Conservation (phyloP, 352 stramenopile genomes). For the Phytophthora citrophthora region DNA sequence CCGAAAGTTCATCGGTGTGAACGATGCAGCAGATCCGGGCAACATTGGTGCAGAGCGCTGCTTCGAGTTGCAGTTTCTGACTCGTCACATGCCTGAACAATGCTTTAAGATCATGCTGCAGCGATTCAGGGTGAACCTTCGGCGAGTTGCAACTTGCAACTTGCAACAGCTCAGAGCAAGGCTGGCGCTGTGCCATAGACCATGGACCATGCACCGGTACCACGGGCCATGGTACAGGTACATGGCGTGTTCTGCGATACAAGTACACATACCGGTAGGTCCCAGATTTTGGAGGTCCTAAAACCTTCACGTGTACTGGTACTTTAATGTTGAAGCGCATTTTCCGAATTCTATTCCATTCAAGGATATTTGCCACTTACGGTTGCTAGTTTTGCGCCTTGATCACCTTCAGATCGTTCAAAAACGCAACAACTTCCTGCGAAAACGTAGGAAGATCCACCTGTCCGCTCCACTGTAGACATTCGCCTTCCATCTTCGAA, state of each 20-base stretch:
- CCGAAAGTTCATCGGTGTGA: not conserved
- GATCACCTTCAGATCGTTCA: constrained; percentile 82
- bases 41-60: not conserved
- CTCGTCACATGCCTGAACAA: constrained; percentile 1
- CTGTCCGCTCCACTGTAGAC: constrained; percentile 77
- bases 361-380: not conserved
- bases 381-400: constrained; percentile 59
- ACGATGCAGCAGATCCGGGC: constrained; percentile 28
- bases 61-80: not conserved
- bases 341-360: constrained; percentile 18
- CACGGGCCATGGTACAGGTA: not conserved
- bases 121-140: constrained; percentile 14
- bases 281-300: too few relatives aligned
- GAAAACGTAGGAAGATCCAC: constrained; percentile 80
- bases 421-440: constrained; percentile 67
- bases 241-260: too few relatives aligned
- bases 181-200: not conserved
- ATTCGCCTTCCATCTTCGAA: constrained; percentile 58
- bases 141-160: not conserved
- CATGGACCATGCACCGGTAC: too few relatives aligned
- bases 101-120: not conserved
- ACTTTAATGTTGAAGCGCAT: not conserved
- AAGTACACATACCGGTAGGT: too few relatives aligned
- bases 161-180: constrained; percentile 4
- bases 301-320: too few relatives aligned